Base-by-base conservation (phyloP, 2,329 filamentous ascomycete species). In the Pyrenochaeta sp. region DNA sequence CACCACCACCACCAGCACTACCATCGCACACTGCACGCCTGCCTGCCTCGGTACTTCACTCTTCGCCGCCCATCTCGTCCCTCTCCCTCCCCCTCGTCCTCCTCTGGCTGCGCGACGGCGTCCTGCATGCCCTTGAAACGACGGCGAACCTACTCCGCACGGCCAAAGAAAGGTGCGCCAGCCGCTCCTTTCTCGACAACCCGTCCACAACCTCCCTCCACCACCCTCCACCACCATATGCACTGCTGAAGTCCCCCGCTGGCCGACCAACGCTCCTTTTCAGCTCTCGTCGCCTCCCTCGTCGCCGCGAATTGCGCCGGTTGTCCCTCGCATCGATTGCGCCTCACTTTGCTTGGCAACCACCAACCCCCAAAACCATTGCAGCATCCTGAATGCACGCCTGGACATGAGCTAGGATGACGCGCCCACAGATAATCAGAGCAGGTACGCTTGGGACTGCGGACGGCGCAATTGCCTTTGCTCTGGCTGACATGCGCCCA, bases 401-500 rank as follows among this genome's bases (percentile, higher is more conserved):
- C 55, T 42, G 65, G 72, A 67, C 54, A 74, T 75, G 73, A 73
- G 63, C 65, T 62, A 75, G 65, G 56, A 85, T 85, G 82, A 83
- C 82, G 66, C 78, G 82, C 63, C 82, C 82, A 64, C 79, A 82
- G 51, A 83, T 84, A 51, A 82, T 85, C 61, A 76, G 82, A 76
- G 82, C 82, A 68, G 82, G 82, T 84, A 23, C 43, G 15, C 17
- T 3, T 10, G 5, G 3, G 17, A 40, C 9, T 1, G 31, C n/a
- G n/a, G n/a, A 9, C 39, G 31, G 36, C 36, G 12, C 27, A 43
- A 14, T 40, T 23, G 46, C 37, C 27, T n/a, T 31, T 21, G 41
- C 52, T 54, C 50, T 45, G 55, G 58, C 66, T 74, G 64, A 74
- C 65, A 36, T 46, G 54, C 46, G 55, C 47, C 54, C 51, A 32